Evolutionary conservation across 495 filamentous ascomycete species (phyloP).

Genomic region (Podospora appendiculata): DNA sequence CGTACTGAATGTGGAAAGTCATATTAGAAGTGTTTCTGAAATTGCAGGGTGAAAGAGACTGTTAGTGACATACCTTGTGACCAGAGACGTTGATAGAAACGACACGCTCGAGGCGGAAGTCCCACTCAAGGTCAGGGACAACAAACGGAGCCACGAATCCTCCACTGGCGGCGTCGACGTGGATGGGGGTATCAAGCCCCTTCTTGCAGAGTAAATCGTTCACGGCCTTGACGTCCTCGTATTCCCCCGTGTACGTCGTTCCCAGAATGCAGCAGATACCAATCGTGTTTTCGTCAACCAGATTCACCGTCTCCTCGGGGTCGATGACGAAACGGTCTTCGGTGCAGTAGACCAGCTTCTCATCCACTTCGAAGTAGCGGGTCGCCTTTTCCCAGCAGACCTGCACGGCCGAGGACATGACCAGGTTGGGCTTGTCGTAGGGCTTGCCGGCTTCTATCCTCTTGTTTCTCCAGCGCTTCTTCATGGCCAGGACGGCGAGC

Average conservation of each 20-base stretch:
- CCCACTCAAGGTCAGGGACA: constrained; percentile 73
- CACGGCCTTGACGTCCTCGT: constrained; percentile 84
- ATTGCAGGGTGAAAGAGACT: too few relatives aligned
- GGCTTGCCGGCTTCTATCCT: constrained; percentile 72
- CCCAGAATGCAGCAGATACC: constrained; percentile 87
- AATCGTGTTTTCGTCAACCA: constrained; percentile 94
- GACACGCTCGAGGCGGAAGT: constrained; percentile 79
- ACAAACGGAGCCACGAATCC: constrained; percentile 89
- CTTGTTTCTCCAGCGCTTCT: constrained; percentile 87
- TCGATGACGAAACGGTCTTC: constrained; percentile 78
- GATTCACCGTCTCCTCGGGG: constrained; percentile 67
- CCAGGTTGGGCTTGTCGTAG: constrained; percentile 67
- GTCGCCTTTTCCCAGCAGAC: constrained; percentile 96
- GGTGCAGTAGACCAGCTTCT: constrained; percentile 82
- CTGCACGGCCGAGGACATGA: constrained; percentile 90
- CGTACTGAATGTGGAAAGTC: constrained; percentile 22
- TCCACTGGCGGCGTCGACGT: constrained; percentile 84
- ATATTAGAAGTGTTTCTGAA: constrained; percentile 2
- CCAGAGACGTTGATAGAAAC: constrained; percentile 89
- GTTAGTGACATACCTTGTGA: constrained; percentile 64
- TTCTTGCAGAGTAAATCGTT: constrained; percentile 72
- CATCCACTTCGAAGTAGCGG: constrained; percentile 90
- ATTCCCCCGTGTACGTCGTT: constrained; percentile 92
- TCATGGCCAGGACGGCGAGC: constrained; percentile 86
- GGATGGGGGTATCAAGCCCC: constrained; percentile 71